Evolutionary conservation across 2,329 filamentous ascomycete species (phyloP), one percentile per base, ranked within the genome.

Genomic region (Sarocladiaceae sp.): DNA sequence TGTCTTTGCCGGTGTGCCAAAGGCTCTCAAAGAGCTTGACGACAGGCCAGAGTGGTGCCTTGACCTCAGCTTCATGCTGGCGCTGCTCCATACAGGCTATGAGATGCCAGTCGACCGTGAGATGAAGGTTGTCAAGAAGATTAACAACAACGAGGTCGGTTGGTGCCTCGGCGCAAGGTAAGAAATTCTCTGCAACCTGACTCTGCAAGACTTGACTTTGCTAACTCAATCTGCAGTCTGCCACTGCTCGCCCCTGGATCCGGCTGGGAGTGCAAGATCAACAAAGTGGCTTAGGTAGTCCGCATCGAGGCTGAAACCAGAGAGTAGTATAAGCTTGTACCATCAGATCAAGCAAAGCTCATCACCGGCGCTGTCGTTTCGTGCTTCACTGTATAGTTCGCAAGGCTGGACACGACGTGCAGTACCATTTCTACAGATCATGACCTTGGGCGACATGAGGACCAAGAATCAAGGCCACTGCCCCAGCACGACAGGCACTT

Each of bases 111-210:
- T 97, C 56, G 88, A 95, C 54, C 79, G 94, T 31, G 93, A 98
- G 66, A 89, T 98, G 53, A 91, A 87, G 74, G 95, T 96, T 60
- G 93, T 91, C 48, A 98, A 98, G 85, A 95, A 96, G 76, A 95
- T 98, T 60, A 91, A 94, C 71, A 83, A 82, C 46, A 96, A 96
- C 64, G 94, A 98, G 70, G 69, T 98, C 57, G 93, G 93, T 31
- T 98, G 93, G 93, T 97, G 91, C 69, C 74, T 98, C 59, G 93
- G 93, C 64, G 93, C 93, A 52, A 95, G 88, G 88, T 93, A 72
- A 70, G 83, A 59, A n/a, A 21, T 4, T 10, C 33, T 45, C 3
- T 32, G 56, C 56, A 48, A 59, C 44, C 24, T 2, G 24, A 32
- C 19, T 31, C 43, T 10, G 16, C 32, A 15, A 6, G 32, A 18